phyloP scores from a whole-genome alignment of 192 early-diverging fungal species.

The Coemansia aciculifera region DNA sequence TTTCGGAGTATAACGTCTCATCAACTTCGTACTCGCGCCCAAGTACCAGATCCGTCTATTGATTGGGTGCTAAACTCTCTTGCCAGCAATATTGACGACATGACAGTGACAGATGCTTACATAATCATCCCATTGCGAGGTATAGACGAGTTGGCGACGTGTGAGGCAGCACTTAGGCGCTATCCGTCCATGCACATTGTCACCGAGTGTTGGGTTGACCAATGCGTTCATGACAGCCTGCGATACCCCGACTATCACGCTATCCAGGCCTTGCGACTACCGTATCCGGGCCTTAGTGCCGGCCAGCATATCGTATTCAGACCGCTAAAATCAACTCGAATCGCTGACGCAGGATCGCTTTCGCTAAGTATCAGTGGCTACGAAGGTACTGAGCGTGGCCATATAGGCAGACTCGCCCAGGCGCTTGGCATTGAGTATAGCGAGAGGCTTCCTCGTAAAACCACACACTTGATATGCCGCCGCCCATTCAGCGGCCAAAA shows the following conservation, averaged over 20 bases:
- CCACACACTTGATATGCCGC: slow-evolving; percentile 71
- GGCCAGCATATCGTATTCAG: slow-evolving; percentile 51
- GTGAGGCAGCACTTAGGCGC: slow-evolving; percentile 2
- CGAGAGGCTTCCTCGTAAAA: slow-evolving; percentile 58
- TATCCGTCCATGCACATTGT: slow-evolving; percentile 39
- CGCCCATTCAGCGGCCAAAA: slow-evolving; percentile 65
- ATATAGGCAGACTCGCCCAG: slow-evolving; percentile 52
- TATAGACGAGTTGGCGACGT: slow-evolving; percentile 11
- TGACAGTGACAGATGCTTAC: slow-evolving; percentile 9
- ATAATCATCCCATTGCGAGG: slow-evolving; percentile 35
- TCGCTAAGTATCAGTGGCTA: slow-evolving; percentile 61
- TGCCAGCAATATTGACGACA: neutral
- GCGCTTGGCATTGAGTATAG: slow-evolving; percentile 54
- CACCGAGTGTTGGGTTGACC: slow-evolving; percentile 64
- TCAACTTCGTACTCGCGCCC: neutral
- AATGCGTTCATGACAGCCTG: slow-evolving; percentile 50
- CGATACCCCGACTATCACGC: slow-evolving; percentile 37
- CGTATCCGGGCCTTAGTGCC: slow-evolving; percentile 20
- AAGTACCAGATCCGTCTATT: neutral
- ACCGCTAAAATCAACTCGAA: slow-evolving; percentile 14
- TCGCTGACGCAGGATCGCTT: neutral
- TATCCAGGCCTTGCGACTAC: slow-evolving; percentile 8
- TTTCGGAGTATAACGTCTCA: neutral
- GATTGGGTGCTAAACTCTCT: slow-evolving; percentile 2
- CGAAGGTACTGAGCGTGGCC: slow-evolving; percentile 58